Evolutionary conservation across 345 rosid species (phyloP).

Genomic region (Brassica carinata): DNA sequence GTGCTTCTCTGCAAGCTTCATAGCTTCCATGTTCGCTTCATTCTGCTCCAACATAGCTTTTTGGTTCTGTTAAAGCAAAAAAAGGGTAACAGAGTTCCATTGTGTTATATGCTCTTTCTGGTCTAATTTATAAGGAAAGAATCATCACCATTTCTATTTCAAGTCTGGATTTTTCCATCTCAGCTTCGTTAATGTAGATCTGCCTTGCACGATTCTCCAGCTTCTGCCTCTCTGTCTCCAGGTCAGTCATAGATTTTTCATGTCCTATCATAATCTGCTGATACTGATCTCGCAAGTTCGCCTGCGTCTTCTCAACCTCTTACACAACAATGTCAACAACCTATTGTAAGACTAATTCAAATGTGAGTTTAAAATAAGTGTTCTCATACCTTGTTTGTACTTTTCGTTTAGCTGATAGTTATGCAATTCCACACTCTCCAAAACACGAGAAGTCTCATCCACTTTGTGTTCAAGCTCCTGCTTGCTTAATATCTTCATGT

Average conservation of each 20-base stretch:
- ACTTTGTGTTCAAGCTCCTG: constrained; percentile 51
- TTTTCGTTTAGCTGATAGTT: constrained; percentile 42
- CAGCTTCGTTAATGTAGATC: constrained; percentile 46
- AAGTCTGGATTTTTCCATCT: constrained; percentile 49
- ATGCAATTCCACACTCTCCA: constrained; percentile 36
- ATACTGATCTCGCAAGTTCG: constrained; percentile 38
- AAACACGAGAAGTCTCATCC: constrained; percentile 31
- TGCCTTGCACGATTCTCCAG: constrained; percentile 47
- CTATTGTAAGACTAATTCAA: not conserved
- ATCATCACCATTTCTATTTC: constrained; percentile 52
- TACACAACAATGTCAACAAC: constrained; percentile 18
- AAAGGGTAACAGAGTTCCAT: not conserved
- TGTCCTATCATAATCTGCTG: constrained; percentile 50
- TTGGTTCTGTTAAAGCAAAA: constrained; percentile 49
- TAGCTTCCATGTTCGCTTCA: constrained; percentile 53
- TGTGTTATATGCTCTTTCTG: not conserved
- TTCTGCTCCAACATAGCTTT: constrained; percentile 65
- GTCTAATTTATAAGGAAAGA: not conserved
- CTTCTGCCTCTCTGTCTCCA: constrained; percentile 43
- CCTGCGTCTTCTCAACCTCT: constrained; percentile 51
- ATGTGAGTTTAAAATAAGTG: not conserved
- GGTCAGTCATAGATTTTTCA: constrained; percentile 37
- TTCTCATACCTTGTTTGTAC: not conserved
- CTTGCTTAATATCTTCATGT: constrained; percentile 42
- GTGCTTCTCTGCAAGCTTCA: constrained; percentile 59